A percentile compares a stretch with the other conserved stretches of the same genome.
phyloP scores from a whole-genome alignment of 176 grass and related monocot genomes.

The Ensete ventricosum region DNA sequence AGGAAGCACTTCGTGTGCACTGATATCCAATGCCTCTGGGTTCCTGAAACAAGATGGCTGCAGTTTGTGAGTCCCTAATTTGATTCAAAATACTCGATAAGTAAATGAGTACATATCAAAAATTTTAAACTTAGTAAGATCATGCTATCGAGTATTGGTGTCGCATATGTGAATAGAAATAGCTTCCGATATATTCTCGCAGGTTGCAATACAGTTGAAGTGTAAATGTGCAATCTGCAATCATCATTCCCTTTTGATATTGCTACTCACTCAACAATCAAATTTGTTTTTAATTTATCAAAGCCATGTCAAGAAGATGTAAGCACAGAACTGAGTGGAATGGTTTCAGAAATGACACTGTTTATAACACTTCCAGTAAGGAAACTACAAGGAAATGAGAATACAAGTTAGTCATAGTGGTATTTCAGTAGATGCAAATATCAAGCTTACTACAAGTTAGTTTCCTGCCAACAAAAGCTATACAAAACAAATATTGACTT shows the following conservation, averaged over 20 bases:
- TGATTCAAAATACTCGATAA: conserved; percentile 7
- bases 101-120: conserved; percentile 14
- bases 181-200: neutral
- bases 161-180: neutral
- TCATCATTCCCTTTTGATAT: neutral
- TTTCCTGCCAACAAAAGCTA: neutral
- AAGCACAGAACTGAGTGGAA: neutral
- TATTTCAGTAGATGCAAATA: neutral
- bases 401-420: neutral
- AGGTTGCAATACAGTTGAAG: neutral
- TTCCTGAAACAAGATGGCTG: conserved; percentile 41
- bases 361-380: neutral
- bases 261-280: too few relatives aligned
- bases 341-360: too few relatives aligned
- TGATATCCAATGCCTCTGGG: conserved; percentile 74
- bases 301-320: neutral
- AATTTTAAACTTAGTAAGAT: neutral
- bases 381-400: neutral
- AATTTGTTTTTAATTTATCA: too few relatives aligned
- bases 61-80: conserved; percentile 5
- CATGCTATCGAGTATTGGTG: neutral
- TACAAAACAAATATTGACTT: too few relatives aligned
- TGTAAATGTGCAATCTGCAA: neutral
- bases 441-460: neutral
- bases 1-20: conserved; percentile 69